phyloP scores from a whole-genome alignment of 2,329 filamentous ascomycete species.

The Pseudogymnoascus sp. region DNA sequence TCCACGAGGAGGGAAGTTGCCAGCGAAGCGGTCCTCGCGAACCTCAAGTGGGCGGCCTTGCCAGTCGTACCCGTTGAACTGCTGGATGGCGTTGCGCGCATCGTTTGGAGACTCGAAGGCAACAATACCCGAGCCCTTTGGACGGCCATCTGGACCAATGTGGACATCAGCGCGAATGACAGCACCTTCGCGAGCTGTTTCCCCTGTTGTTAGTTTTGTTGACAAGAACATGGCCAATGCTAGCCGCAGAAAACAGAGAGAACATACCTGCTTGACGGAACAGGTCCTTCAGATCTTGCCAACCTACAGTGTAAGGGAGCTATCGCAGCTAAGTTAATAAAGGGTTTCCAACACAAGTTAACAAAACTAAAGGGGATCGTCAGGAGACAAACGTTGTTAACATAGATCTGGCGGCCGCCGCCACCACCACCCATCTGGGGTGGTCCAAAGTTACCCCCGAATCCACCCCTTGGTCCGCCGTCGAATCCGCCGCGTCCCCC shows the following conservation, averaged over 20 bases:
- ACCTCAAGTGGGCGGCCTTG: constrained; percentile 90
- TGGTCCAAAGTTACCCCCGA: constrained; percentile 39
- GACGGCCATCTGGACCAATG: constrained; percentile 79
- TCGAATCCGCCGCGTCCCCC: constrained; percentile 56
- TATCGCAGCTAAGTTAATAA: constrained; percentile 41
- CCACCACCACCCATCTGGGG: constrained; percentile 33
- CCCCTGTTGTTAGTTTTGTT: constrained; percentile 13
- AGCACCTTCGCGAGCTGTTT: constrained; percentile 55
- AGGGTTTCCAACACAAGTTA: constrained; percentile 24
- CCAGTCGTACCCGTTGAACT: constrained; percentile 99
- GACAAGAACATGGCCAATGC: constrained; percentile 19
- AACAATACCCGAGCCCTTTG: constrained; percentile 95
- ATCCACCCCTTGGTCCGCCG: constrained; percentile 40
- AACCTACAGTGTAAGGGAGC: constrained; percentile 95
- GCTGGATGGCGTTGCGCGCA: constrained; percentile 88
- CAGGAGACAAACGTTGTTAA: constrained; percentile 84
- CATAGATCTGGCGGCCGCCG: constrained; percentile 84
- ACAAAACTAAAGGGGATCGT: constrained; percentile 20
- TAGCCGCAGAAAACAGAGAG: constrained; percentile 21
- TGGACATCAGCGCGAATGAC: constrained; percentile 96
- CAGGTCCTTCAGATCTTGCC: constrained; percentile 97
- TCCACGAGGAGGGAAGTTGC: constrained; percentile 40
- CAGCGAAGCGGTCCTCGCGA: constrained; percentile 89
- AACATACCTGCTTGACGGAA: constrained; percentile 94
- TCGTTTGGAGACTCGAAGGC: constrained; percentile 93